A percentile compares a stretch with the other conserved stretches of the same genome.
phyloP scores from a whole-genome alignment of 768 basidiomycete genomes.

The Mycena amicta region DNA sequence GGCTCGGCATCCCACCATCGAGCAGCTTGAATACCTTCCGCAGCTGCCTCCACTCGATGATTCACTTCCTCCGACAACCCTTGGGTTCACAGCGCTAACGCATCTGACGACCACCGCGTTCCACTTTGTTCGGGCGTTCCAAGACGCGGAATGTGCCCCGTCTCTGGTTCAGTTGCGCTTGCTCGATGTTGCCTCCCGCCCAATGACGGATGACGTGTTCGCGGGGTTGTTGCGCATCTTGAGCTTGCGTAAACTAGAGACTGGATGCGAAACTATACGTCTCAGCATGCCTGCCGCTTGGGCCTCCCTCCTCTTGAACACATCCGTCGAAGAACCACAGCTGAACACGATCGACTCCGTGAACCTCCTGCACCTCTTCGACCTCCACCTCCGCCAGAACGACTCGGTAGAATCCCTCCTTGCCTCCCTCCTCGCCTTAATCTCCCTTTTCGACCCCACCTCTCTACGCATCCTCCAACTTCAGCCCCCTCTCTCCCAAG shows the following conservation, averaged over 20 bases:
- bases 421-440: no score
- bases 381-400: no score
- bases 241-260: neutral
- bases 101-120: no score
- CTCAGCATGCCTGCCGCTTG: no score
- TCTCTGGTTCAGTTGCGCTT: neutral
- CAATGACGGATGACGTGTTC: neutral
- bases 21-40: no score
- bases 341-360: no score
- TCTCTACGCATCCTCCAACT: neutral
- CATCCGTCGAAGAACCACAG: no score
- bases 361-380: no score
- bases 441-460: neutral
- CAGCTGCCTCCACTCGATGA: neutral
- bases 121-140: conserved; percentile 5
- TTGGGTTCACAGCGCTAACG: neutral
- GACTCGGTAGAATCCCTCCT: neutral
- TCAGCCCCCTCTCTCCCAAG: neutral
- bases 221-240: neutral
- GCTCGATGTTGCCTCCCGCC: neutral
- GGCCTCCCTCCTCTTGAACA: no score
- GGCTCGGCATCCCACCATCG: neutral
- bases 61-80: neutral
- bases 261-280: no score
- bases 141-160: neutral